phyloP scores from a whole-genome alignment of 192 early-diverging fungal species.

The Umbelopsis ramanniana region DNA sequence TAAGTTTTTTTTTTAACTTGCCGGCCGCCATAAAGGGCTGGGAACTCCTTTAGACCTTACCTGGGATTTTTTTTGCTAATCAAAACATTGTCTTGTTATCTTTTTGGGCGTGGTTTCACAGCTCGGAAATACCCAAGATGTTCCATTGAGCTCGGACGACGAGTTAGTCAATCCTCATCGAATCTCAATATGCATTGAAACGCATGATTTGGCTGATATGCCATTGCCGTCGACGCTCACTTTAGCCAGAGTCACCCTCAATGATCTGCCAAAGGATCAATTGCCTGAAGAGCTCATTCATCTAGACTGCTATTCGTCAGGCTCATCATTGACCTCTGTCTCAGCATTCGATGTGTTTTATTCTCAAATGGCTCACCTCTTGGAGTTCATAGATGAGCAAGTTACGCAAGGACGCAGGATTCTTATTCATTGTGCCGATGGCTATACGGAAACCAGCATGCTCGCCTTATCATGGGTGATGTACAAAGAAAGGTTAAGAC shows the following conservation, averaged over 20 bases:
- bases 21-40: too few species aligned
- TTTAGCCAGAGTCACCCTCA: slow-evolving; percentile 39
- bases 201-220: slow-evolving; percentile 53
- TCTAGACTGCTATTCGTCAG: slow-evolving; percentile 41
- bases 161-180: slow-evolving; percentile 41
- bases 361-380: slow-evolving; percentile 30
- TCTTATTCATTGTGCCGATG: slow-evolving; percentile 61
- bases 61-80: not conserved
- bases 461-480: slow-evolving; percentile 53
- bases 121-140: slow-evolving; percentile 52
- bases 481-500: slow-evolving; percentile 46
- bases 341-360: slow-evolving; percentile 31
- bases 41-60: not conserved
- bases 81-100: not conserved
- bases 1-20: slow-evolving; percentile 37
- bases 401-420: slow-evolving; percentile 32
- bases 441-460: slow-evolving; percentile 60
- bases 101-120: slow-evolving; percentile 13
- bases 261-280: slow-evolving; percentile 23
- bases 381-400: slow-evolving; percentile 43
- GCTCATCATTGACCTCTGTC: slow-evolving; percentile 14
- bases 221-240: slow-evolving; percentile 36
- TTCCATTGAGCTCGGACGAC: slow-evolving; percentile 28
- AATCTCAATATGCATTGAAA: slow-evolving; percentile 53
- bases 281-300: slow-evolving; percentile 39